Conservation (phyloP, 352 stramenopile genomes). For the Phytophthora ohioensis region DNA sequence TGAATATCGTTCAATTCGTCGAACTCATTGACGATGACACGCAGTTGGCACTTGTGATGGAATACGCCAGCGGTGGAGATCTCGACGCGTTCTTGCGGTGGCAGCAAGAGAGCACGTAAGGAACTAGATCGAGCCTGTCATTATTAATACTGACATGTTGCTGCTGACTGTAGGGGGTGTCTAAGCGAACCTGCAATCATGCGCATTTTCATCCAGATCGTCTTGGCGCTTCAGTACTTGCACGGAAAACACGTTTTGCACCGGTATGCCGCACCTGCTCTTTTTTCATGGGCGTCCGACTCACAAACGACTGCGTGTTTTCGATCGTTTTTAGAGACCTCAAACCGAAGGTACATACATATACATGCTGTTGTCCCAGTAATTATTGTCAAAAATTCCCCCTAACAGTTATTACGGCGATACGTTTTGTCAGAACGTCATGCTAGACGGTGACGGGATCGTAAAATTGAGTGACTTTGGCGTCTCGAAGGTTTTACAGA, state of each 20-base stretch:
- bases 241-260: conserved; percentile 71
- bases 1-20: conserved; percentile 75
- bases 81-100: conserved; percentile 56
- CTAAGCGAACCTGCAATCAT: conserved; percentile 61
- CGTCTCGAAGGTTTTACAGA: conserved; percentile 52
- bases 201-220: conserved; percentile 77
- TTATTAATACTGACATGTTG: conserved; percentile 8
- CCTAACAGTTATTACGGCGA: too few species aligned
- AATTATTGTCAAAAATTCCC: too few species aligned
- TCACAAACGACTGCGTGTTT: not conserved
- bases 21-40: conserved; percentile 45
- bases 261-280: conserved; percentile 38
- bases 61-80: conserved; percentile 74
- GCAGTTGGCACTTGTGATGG: conserved; percentile 73
- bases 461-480: conserved; percentile 86
- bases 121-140: not conserved
- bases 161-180: conserved; percentile 6
- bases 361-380: too few species aligned
- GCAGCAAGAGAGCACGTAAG: conserved; percentile 33
- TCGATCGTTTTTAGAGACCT: conserved; percentile 50
- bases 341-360: conserved; percentile 52
- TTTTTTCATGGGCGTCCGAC: not conserved
- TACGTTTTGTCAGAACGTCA: conserved; percentile 48
- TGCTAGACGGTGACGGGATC: conserved; percentile 59
- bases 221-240: conserved; percentile 67